phyloP scores from a whole-genome alignment of 345 rosid species.

The Salix udensis region DNA sequence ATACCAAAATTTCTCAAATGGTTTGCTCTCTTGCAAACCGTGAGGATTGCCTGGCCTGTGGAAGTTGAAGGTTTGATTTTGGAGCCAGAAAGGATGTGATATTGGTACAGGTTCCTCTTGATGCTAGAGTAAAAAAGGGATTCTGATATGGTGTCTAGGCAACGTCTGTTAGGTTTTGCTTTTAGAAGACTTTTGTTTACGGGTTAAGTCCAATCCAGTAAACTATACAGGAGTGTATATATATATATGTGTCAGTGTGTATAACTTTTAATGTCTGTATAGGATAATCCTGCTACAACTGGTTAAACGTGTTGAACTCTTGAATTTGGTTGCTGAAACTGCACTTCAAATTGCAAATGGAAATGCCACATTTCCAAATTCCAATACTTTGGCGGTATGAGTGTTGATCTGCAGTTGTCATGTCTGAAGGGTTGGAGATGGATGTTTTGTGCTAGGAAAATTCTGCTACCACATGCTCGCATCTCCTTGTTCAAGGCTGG shows the following conservation, averaged over 20 bases:
- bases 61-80: slow-evolving; percentile 42
- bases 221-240: neutral
- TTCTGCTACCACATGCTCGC: too few species aligned
- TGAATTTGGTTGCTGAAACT: neutral
- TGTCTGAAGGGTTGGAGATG: neutral
- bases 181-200: neutral
- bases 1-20: slow-evolving; percentile 71
- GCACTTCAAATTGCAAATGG: neutral
- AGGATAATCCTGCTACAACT: neutral
- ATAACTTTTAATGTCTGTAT: neutral
- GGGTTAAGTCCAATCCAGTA: neutral
- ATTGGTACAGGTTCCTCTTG: neutral
- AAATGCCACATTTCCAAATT: neutral
- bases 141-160: neutral
- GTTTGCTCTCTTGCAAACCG: slow-evolving; percentile 83
- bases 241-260: neutral
- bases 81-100: neutral
- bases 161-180: neutral
- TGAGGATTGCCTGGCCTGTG: slow-evolving; percentile 86
- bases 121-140: neutral
- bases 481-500: neutral
- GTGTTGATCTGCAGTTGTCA: neutral
- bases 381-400: neutral
- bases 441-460: neutral
- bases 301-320: neutral